These are phyloP conservation scores for Colletotrichum tropicicola DNA, from an alignment of 2,329 filamentous ascomycete species.

Conservation along the genomic window DNA sequence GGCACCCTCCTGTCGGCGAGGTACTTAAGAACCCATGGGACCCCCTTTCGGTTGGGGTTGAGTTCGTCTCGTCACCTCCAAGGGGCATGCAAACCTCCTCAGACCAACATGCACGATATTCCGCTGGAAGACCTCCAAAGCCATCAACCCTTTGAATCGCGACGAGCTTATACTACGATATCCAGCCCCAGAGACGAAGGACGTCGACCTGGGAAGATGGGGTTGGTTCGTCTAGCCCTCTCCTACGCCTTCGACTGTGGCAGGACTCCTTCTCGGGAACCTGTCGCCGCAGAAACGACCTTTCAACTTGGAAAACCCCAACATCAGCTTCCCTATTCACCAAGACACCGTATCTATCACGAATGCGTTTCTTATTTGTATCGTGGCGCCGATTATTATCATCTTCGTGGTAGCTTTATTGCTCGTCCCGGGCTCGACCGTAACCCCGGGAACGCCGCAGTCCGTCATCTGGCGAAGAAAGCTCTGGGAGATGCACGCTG, in stretches of 20 bases:
- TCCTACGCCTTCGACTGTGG: constrained; percentile 73
- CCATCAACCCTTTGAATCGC: not conserved
- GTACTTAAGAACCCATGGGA: too few species aligned
- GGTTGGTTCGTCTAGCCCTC: constrained; percentile 42
- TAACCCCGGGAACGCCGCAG: constrained; percentile 61
- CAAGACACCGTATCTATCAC: constrained; percentile 69
- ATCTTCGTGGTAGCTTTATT: constrained; percentile 69
- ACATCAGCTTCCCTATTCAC: constrained; percentile 74
- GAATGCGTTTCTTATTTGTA: not conserved
- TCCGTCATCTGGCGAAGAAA: constrained; percentile 74
- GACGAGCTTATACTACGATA: not conserved
- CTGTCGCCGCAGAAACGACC: constrained; percentile 66
- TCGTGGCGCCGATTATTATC: constrained; percentile 60
- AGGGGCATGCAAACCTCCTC: too few species aligned
- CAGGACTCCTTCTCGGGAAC: constrained; percentile 61
- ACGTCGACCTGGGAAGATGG: not conserved
- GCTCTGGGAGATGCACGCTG: constrained; percentile 82
- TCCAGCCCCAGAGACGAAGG: not conserved
- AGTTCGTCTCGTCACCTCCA: too few species aligned
- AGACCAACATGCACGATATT: constrained; percentile 6
- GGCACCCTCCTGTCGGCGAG: too few species aligned
- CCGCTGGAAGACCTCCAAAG: not conserved
- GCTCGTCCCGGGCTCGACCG: constrained; percentile 71
- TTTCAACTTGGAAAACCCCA: constrained; percentile 69
- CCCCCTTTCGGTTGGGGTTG: too few species aligned